Evolutionary conservation across 805 yeast species (phyloP), one percentile per base, ranked within the genome.

Genomic region (Scheffersomyces spartinae): DNA sequence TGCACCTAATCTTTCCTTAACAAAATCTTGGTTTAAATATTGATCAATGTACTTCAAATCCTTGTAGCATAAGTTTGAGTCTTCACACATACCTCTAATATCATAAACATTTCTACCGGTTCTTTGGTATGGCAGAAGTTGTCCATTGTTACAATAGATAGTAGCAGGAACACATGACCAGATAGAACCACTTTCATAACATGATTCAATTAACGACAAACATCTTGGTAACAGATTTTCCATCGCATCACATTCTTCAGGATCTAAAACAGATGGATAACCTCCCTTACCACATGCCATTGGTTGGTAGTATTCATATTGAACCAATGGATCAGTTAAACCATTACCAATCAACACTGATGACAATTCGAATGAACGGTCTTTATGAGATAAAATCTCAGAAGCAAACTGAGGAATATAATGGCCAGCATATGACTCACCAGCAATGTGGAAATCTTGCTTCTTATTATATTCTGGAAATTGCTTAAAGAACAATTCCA

Each of bases 221-320:
- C 98, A 88, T 49, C 88, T 73, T 24, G 81, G 78, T 27, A 73
- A 56, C n/a, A 67, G 55, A 14, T 54, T 59, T 17, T 55, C 45
- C 85, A 82, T 79, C 23, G 60, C 54, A 17, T 67, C 65, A 57
- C 95, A 83, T 34, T 71, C 72, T 27, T 68, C 73, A n/a, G 73
- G 74, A 10, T 68, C 58, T 35, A 84, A 60, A 3, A 84, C 84
- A 10, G 86, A 61, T 11, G 76, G 76, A 42, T 74, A 74, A 5
- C 95, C 95, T 36, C 95, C 94, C 38, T 67, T 49, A 27, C 94
- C 91, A 54, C 97, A 88, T 4, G 94, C 94, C 96, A 88, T 86
- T 36, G 93, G 94, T 50, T 78, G 72, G 47, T 83, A 85, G 51
- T 74, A 74, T 31, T 68, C 68, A 44, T 78, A 75, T 61, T 85